A percentile compares a stretch with the other conserved stretches of the same genome.
Conservation (phyloP, 371 early-diverging fungal genomes). For the Mucor ambiguus region DNA sequence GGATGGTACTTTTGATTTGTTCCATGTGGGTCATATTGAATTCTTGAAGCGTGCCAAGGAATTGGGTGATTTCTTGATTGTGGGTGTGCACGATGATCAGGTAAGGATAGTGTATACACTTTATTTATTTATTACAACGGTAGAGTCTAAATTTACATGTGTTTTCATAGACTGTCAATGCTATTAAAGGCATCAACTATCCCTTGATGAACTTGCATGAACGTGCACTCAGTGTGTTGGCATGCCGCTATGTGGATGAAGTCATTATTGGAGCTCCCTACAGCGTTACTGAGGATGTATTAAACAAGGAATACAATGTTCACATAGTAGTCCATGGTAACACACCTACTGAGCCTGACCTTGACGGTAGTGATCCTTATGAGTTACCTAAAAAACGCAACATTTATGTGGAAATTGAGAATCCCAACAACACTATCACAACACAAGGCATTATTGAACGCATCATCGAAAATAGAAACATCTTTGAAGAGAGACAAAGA, state of each 20-base stretch:
- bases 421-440: conserved; percentile 74
- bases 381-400: conserved; percentile 71
- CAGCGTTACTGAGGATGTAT: conserved; percentile 81
- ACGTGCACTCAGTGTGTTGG: conserved; percentile 85
- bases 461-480: conserved; percentile 80
- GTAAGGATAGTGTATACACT: conserved; percentile 21
- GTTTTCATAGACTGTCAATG: conserved; percentile 71
- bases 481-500: conserved; percentile 77
- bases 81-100: conserved; percentile 93
- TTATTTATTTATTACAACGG: background rate
- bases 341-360: conserved; percentile 61
- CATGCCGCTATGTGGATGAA: conserved; percentile 90
- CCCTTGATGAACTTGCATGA: conserved; percentile 96
- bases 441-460: conserved; percentile 86
- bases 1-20: conserved; percentile 96
- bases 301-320: conserved; percentile 80
- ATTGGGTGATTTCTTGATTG: conserved; percentile 88
- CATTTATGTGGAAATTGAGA: conserved; percentile 77
- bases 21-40: conserved; percentile 96
- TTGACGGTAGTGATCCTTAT: conserved; percentile 84
- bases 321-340: conserved; percentile 79
- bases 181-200: conserved; percentile 84
- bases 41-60: conserved; percentile 88
- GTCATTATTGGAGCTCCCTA: conserved; percentile 92
- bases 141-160: background rate